Evolutionary conservation across 2,329 filamentous ascomycete species (phyloP), one percentile per base, ranked within the genome.

Genomic region (Chrysoporthe puriensis): DNA sequence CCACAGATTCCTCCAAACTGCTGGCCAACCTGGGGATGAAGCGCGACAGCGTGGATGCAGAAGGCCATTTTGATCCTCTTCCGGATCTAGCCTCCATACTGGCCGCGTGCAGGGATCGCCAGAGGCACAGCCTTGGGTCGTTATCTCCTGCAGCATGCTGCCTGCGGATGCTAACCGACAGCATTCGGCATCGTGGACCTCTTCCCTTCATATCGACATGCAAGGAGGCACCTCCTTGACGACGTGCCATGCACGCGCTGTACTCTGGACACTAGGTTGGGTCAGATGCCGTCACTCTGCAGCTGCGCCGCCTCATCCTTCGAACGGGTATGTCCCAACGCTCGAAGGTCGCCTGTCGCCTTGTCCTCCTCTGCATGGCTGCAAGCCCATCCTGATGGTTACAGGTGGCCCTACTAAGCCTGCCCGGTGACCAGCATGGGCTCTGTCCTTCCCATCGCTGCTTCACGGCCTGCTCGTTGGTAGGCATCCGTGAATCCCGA

Each of bases 201-300:
- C 21, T 16, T 52, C 50, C 21, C 50, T 32, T 52, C 21, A 52
- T 52, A 52, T 52, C 50, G 21, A 32, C 50, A 13, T 32, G 50
- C 21, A 52, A 13, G 50, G 50, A 32, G 50, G 50, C 11, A 4
- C 50, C 32, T 58, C 56, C 32, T 42, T 40, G 50, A 52, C 56
- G 56, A 11, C 16, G 18, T 58, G 56, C 34, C 32, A 57, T 57
- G 14, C 54, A 57, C 32, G n/a, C 16, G 16, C 36, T 57, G 14
- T 34, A 16, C 26, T 8, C 26, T 5, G 14, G 14, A 36, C 56
- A 58, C 14, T 18, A 36, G 4, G 34, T n/a, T 66, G 66, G 54
- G 44, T 43, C 21, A 50, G 34, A 63, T 64, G 68, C 62, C 65
- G 68, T 69, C 68, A 67, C 52, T 52, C 62, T 70, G 66, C 68